Evolutionary conservation across 352 stramenopile genomes (phyloP).

Genomic region (Phytophthora citrophthora): DNA sequence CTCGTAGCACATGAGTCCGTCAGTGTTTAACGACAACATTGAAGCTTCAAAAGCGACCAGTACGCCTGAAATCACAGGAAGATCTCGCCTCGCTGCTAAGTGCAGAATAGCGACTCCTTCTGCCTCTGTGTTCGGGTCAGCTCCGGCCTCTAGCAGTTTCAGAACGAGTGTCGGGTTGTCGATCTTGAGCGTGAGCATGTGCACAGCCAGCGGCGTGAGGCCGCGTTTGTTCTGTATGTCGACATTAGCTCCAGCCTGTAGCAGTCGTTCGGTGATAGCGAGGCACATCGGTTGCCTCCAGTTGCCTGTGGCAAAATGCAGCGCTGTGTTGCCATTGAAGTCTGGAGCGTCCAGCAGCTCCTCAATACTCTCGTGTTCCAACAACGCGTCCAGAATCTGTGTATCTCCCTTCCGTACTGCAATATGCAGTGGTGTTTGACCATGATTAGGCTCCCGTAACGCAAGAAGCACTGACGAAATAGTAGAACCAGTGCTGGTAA

Average conservation of each 20-base stretch:
- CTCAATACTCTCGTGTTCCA: constrained; percentile 73
- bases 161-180: constrained; percentile 71
- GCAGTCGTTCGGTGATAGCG: constrained; percentile 51
- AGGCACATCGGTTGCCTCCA: constrained; percentile 59
- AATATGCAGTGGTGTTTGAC: constrained; percentile 80
- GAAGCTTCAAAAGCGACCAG: constrained; percentile 71
- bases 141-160: constrained; percentile 69
- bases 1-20: constrained; percentile 83
- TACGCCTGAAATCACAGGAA: constrained; percentile 58
- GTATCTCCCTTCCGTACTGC: constrained; percentile 75
- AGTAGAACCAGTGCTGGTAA: constrained; percentile 65
- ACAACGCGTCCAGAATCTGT: constrained; percentile 72
- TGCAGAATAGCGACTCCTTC: constrained; percentile 73
- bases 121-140: constrained; percentile 65
- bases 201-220: constrained; percentile 70
- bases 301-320: constrained; percentile 78
- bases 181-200: constrained; percentile 82
- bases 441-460: constrained; percentile 76
- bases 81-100: constrained; percentile 54
- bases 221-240: constrained; percentile 64
- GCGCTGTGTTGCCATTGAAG: constrained; percentile 82
- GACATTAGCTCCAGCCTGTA: constrained; percentile 63
- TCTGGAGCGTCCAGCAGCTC: constrained; percentile 74
- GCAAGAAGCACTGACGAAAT: constrained; percentile 76
- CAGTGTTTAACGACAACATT: constrained; percentile 63